Percentiles rank a stretch among this genome's conserved stretches.
Evolutionary conservation across 2,329 filamentous ascomycete genomes (phyloP).

Genomic region (Domatiomyces globalis): DNA sequence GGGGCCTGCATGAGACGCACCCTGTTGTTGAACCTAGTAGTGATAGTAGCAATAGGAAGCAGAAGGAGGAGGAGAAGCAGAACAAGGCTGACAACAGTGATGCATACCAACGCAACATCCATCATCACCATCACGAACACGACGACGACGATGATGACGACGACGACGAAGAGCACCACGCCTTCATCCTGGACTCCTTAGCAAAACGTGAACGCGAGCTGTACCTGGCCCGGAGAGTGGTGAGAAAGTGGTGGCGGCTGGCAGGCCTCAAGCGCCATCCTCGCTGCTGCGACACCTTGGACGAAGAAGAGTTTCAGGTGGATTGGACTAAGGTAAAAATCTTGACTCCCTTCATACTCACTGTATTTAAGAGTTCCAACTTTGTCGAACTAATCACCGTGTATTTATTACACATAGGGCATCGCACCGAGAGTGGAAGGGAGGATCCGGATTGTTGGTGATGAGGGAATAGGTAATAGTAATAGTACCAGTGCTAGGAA

Average conservation of each 20-base stretch:
- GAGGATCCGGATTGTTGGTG: slow-evolving; percentile 39
- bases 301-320: slow-evolving; percentile 14
- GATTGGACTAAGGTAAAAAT: slow-evolving; percentile 14
- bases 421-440: slow-evolving; percentile 68
- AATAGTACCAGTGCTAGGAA: neutral
- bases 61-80: slow-evolving; percentile 23
- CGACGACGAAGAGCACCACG: slow-evolving; percentile 11
- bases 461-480: neutral
- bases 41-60: slow-evolving; percentile 1
- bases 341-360: neutral
- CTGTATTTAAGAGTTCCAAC: neutral
- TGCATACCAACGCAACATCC: slow-evolving; percentile 5
- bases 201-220: slow-evolving; percentile 16
- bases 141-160: slow-evolving; percentile 39
- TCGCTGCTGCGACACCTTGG: slow-evolving; percentile 12
- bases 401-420: slow-evolving; percentile 41
- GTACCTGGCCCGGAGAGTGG: slow-evolving; percentile 13
- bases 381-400: neutral
- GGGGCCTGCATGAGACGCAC: slow-evolving; percentile 38
- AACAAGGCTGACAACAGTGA: slow-evolving; percentile 33
- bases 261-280: slow-evolving; percentile 11
- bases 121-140: slow-evolving; percentile 25
- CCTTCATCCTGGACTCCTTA: neutral
- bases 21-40: slow-evolving; percentile 14
- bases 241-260: slow-evolving; percentile 16